Percentiles rank a stretch among this genome's conserved stretches.
Conservation (phyloP, 352 stramenopile species). For the Phytophthora palmivora region DNA sequence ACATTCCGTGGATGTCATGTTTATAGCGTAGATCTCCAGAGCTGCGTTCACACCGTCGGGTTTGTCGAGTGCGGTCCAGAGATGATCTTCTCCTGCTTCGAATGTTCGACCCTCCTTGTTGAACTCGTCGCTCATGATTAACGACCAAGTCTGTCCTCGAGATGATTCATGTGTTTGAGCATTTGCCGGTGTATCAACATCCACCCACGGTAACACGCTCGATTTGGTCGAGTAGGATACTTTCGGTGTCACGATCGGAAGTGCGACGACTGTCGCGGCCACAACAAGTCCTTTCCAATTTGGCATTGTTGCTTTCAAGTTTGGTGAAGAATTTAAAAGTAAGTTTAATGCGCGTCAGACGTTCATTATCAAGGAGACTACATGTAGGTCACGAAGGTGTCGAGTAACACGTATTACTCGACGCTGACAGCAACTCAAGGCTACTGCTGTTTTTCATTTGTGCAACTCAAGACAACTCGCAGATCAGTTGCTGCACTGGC, state of each 20-base stretch:
- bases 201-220: conserved; percentile 49
- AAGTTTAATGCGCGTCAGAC: neutral
- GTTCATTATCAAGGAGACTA: neutral
- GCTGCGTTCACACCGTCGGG: conserved; percentile 18
- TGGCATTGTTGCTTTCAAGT: neutral
- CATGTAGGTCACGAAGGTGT: neutral
- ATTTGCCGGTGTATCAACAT: conserved; percentile 49
- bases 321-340: conserved; percentile 24
- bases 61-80: conserved; percentile 21
- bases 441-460: neutral
- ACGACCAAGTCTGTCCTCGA: conserved; percentile 8
- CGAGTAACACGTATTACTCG: conserved; percentile 11
- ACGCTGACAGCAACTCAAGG: neutral
- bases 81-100: conserved; percentile 13
- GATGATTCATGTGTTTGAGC: conserved; percentile 15
- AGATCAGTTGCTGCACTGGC: neutral
- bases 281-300: conserved; percentile 3
- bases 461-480: neutral
- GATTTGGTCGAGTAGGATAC: conserved; percentile 22
- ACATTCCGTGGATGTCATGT: conserved; percentile 18
- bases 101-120: conserved; percentile 16
- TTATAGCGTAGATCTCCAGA: conserved; percentile 16
- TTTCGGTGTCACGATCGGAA: neutral
- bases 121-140: conserved; percentile 23
- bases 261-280: neutral